Evolutionary conservation across 345 rosid species (phyloP), one percentile per base, ranked within the genome.

Genomic region (Hevea brasiliensis): DNA sequence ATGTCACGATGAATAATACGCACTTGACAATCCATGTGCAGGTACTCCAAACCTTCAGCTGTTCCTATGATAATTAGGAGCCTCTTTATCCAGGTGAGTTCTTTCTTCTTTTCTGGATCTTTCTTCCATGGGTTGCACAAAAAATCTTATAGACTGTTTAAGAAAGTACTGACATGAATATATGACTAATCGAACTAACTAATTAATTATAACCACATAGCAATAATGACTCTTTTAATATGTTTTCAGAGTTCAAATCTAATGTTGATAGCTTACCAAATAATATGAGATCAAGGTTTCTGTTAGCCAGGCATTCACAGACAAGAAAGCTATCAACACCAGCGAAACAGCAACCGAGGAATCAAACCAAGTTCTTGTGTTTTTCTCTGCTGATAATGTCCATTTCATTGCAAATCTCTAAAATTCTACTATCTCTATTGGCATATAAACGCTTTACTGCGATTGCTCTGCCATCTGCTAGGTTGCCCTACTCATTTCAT

Each of bases 381-480:
- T n/a, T n/a, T n/a, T n/a, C n/a, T 88, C 84, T 48, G 84, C 88
- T 84, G 37, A 89, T 84, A 14, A 89, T 84, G 68, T 89, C 79
- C 69, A 88, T 79, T 74, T 88, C 88, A 71, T 86, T 81, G 75
- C 84, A 79, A 32, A 89, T 83, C 71, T 85, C 87, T 15, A 69
- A 74, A 0, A 67, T 51, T 68, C 76, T 73, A 29, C 65, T 72
- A 55, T 72, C 81, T 37, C 84, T 77, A 42, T 64, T 55, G 44
- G 76, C 62, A 50, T 67, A 82, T 17, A 88, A 62, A n/a, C 89
- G 87, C 60, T 90, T 90, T 48, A 90, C 71, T 41, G 92, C 90
- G 1, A 88, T 85, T 80, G 86, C 94, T 84, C 94, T 84, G 24
- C 92, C 88, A 47, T 90, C 94, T 54, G 77, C 83, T 29, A 90